phyloP scores from a whole-genome alignment of 495 filamentous ascomycete genomes.

The Ascodesmis nigricans region DNA sequence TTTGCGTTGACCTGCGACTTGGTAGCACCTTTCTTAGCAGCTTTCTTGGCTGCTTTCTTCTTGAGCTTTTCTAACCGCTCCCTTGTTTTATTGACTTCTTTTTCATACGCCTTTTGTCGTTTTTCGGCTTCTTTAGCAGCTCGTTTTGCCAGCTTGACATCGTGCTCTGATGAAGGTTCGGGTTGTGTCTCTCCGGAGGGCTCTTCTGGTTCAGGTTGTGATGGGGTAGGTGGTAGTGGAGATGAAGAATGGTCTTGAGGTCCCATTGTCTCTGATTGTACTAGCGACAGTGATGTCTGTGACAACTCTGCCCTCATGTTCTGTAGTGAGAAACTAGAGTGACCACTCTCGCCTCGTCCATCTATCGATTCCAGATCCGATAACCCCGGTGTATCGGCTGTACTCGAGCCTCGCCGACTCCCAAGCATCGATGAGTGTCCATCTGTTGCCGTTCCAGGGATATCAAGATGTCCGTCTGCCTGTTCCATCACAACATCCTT shows the following conservation, averaged over 20 bases:
- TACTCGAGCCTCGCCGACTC: too few relatives aligned
- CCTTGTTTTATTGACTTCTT: constrained; percentile 11
- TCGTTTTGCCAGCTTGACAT: constrained; percentile 26
- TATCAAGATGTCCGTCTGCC: not conserved
- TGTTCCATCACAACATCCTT: not conserved
- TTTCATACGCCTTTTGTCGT: constrained; percentile 12
- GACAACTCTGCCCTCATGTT: not conserved
- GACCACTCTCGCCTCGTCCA: not conserved
- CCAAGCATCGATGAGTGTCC: too few relatives aligned
- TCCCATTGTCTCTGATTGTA: not conserved
- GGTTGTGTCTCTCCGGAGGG: not conserved
- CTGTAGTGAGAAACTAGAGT: too few relatives aligned
- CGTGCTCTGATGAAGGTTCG: not conserved
- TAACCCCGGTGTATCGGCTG: too few relatives aligned
- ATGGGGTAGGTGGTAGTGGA: not conserved
- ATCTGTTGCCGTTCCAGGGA: too few relatives aligned
- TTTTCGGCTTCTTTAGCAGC: constrained; percentile 17
- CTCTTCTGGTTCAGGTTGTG: not conserved
- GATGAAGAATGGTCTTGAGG: not conserved
- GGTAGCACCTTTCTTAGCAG: not conserved
- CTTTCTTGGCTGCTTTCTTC: constrained; percentile 3
- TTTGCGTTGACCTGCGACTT: constrained; percentile 1
- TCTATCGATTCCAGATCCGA: not conserved
- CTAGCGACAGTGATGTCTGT: not conserved
- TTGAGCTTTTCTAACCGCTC: constrained; percentile 9